phyloP scores from a whole-genome alignment of 2,329 filamentous ascomycete genomes.

The Sporothrix luriei region DNA sequence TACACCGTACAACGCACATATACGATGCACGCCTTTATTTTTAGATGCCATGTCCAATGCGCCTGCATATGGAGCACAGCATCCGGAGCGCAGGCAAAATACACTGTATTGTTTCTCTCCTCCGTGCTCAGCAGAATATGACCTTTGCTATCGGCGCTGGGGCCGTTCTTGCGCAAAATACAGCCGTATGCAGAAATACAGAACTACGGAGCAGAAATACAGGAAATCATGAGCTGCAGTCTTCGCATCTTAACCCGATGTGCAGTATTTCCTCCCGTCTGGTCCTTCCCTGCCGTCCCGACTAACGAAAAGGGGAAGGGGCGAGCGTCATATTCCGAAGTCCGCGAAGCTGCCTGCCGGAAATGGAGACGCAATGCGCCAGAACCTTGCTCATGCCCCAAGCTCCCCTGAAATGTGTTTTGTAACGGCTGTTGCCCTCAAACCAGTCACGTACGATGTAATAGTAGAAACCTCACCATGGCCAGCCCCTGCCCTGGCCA shows the following conservation, averaged over 20 bases:
- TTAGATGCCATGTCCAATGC: too few species aligned
- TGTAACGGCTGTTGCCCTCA: constrained; percentile 12
- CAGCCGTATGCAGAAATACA: neutral
- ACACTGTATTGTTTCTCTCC: too few species aligned
- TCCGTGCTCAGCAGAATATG: neutral
- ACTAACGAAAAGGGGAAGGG: neutral
- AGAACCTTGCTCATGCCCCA: neutral
- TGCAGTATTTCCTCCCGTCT: neutral
- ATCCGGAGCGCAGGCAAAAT: neutral
- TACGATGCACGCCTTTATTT: neutral
- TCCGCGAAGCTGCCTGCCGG: constrained; percentile 7
- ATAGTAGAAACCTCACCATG: neutral
- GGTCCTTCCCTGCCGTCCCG: neutral
- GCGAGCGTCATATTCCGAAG: neutral
- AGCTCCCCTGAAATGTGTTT: constrained; percentile 9
- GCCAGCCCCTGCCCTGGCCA: constrained; percentile 6
- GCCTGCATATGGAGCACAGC: neutral
- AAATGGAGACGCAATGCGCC: neutral
- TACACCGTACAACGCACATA: neutral
- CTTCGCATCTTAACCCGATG: neutral
- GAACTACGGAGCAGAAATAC: too few species aligned
- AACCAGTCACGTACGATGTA: too few species aligned
- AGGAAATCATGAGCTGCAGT: constrained; percentile 2
- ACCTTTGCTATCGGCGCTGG: neutral
- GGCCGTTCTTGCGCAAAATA: neutral